Evolutionary conservation across 768 basidiomycete genomes (phyloP).

Genomic region (Lactarius quietus): DNA sequence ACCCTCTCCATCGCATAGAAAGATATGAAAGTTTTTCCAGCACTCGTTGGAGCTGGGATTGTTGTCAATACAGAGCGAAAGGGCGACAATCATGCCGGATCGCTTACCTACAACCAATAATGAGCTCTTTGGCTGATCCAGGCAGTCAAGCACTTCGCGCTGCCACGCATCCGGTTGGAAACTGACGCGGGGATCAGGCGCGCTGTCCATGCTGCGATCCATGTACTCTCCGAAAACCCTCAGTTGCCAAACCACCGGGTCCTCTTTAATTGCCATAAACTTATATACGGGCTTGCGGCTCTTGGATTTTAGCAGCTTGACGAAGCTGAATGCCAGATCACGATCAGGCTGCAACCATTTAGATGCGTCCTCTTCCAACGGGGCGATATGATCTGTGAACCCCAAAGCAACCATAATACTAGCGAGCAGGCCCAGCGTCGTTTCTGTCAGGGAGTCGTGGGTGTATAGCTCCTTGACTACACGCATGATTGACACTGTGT

Average conservation of each 20-base stretch:
- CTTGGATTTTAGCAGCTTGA: slow-evolving; percentile 51
- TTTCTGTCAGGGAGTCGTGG: slow-evolving; percentile 36
- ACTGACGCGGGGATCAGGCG: slow-evolving; percentile 51
- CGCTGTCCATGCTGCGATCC: slow-evolving; percentile 68
- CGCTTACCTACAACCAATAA: slow-evolving; percentile 61
- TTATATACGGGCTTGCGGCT: slow-evolving; percentile 38
- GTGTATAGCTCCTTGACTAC: slow-evolving; percentile 45
- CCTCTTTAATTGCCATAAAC: slow-evolving; percentile 55
- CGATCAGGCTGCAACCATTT: slow-evolving; percentile 27
- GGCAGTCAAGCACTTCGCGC: slow-evolving; percentile 55
- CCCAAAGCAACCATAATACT: slow-evolving; percentile 46
- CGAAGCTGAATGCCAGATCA: slow-evolving; percentile 47
- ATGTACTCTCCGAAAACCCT: slow-evolving; percentile 67
- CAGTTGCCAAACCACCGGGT: slow-evolving; percentile 63
- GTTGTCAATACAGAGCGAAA: neutral
- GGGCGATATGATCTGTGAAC: slow-evolving; percentile 39
- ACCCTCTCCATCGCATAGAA: slow-evolving; percentile 76
- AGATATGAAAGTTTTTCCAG: slow-evolving; percentile 75
- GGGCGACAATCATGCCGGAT: neutral
- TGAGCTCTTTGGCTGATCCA: slow-evolving; percentile 52
- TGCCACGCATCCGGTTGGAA: slow-evolving; percentile 76
- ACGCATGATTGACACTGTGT: slow-evolving; percentile 46
- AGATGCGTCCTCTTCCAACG: slow-evolving; percentile 27
- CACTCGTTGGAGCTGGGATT: slow-evolving; percentile 58
- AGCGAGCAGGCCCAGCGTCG: slow-evolving; percentile 37